Percentiles rank a stretch among this genome's conserved stretches.
Conservation (phyloP, 2,329 filamentous ascomycete species). For the Penicillium polonicum region DNA sequence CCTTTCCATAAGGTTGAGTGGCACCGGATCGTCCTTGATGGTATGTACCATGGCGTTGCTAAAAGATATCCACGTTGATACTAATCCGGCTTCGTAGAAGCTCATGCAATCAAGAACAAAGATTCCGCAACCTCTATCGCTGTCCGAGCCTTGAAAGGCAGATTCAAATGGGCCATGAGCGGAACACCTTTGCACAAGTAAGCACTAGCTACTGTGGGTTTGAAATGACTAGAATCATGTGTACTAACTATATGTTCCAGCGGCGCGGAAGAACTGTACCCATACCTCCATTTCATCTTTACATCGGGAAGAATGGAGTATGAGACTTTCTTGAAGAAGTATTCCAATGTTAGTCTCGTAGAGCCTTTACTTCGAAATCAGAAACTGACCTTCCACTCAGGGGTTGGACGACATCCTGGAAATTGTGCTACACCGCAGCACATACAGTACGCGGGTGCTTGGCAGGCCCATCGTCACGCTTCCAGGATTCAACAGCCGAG, state of each 20-base stretch:
- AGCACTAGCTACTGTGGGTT: background rate
- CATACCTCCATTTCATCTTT: constrained; percentile 40
- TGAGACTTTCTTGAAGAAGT: constrained; percentile 27
- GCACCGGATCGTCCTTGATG: constrained; percentile 43
- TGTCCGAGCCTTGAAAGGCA: constrained; percentile 35
- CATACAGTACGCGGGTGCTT: background rate
- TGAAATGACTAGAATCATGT: background rate
- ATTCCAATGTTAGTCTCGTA: constrained; percentile 18
- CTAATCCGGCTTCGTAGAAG: constrained; percentile 22
- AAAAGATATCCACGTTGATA: background rate
- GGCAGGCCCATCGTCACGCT: background rate
- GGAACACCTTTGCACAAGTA: constrained; percentile 44
- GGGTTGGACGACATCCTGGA: background rate
- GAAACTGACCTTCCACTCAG: background rate
- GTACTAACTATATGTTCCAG: constrained; percentile 15
- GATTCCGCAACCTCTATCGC: constrained; percentile 36
- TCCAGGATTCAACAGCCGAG: background rate
- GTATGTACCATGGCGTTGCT: constrained; percentile 18
- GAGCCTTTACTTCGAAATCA: background rate
- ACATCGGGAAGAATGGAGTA: constrained; percentile 30
- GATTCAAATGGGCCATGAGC: constrained; percentile 41
- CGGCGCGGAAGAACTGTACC: constrained; percentile 38
- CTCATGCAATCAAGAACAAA: constrained; percentile 40
- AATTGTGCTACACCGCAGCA: background rate
- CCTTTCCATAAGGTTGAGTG: constrained; percentile 38